Evolutionary conservation across 345 rosid species (phyloP).

Genomic region (Salix viminalis): DNA sequence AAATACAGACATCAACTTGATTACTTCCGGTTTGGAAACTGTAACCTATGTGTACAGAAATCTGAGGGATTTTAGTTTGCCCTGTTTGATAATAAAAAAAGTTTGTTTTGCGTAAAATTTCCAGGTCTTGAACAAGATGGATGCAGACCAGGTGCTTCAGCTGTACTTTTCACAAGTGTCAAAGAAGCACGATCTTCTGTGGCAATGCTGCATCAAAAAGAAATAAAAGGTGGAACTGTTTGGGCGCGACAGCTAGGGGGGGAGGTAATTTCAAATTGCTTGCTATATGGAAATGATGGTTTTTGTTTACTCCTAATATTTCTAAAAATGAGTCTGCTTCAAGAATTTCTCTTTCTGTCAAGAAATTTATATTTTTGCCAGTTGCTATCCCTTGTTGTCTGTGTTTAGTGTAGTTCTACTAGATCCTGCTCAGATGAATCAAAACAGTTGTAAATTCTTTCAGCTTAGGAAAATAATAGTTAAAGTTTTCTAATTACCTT

Average conservation of each 20-base stretch:
- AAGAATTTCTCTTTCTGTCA: not conserved
- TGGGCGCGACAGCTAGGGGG: conserved; percentile 99
- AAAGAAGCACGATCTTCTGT: conserved; percentile 70
- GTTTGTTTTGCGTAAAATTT: conserved; percentile 6
- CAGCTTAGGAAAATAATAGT: not conserved
- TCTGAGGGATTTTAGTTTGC: not conserved
- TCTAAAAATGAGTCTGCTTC: not conserved
- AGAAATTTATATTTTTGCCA: not conserved
- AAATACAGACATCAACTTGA: not conserved
- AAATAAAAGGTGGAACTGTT: conserved; percentile 53
- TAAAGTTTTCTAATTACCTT: not conserved
- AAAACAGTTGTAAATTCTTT: conserved; percentile 1
- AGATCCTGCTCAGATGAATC: not conserved
- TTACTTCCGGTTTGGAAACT: not conserved
- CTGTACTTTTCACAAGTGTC: conserved; percentile 76
- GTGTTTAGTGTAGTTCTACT: not conserved
- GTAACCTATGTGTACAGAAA: not conserved
- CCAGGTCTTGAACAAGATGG: conserved; percentile 90
- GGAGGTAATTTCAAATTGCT: conserved; percentile 49
- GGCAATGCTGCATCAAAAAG: conserved; percentile 57
- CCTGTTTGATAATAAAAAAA: conserved; percentile 10
- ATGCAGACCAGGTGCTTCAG: conserved; percentile 80
- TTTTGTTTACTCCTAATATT: not conserved
- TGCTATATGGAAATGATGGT: not conserved
- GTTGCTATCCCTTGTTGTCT: not conserved